Evolutionary conservation across 2,329 filamentous ascomycete species (phyloP).

Genomic region (Uncinocarpus reesii): DNA sequence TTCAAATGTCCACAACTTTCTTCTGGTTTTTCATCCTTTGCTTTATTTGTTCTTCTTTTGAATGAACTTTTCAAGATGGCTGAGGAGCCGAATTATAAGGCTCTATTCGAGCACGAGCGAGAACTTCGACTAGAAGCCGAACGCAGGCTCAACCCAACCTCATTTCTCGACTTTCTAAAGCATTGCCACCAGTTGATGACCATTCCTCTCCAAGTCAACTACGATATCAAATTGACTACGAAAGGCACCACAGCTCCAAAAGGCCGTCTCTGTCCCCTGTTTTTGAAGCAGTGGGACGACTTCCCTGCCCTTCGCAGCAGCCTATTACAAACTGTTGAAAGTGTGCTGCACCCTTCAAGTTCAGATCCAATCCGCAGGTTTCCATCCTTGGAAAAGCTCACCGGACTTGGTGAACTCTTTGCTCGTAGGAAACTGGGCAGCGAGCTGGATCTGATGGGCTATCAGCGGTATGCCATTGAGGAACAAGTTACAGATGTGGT

Average conservation of each 20-base stretch:
- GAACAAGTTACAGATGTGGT: slow-evolving; percentile 2
- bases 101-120: not conserved
- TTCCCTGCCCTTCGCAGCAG: not conserved
- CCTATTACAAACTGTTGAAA: slow-evolving; percentile 3
- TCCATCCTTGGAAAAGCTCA: not conserved
- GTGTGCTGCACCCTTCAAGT: slow-evolving; percentile 2
- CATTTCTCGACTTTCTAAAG: slow-evolving; percentile 8
- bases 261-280: slow-evolving; percentile 6
- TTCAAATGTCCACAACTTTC: too few species aligned
- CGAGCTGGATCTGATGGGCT: slow-evolving; percentile 4
- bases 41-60: too few species aligned
- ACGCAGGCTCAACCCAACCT: not conserved
- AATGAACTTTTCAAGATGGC: not conserved
- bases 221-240: not conserved
- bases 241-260: slow-evolving; percentile 6
- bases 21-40: too few species aligned
- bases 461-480: slow-evolving; percentile 7
- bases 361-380: not conserved
- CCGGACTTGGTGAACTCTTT: not conserved
- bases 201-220: slow-evolving; percentile 3
- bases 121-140: not conserved
- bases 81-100: not conserved
- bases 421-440: slow-evolving; percentile 2
- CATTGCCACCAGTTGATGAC: slow-evolving; percentile 8
- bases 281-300: slow-evolving; percentile 6